Base-by-base conservation (phyloP, 768 basidiomycete species). In the Agrocybe chaxingu region DNA sequence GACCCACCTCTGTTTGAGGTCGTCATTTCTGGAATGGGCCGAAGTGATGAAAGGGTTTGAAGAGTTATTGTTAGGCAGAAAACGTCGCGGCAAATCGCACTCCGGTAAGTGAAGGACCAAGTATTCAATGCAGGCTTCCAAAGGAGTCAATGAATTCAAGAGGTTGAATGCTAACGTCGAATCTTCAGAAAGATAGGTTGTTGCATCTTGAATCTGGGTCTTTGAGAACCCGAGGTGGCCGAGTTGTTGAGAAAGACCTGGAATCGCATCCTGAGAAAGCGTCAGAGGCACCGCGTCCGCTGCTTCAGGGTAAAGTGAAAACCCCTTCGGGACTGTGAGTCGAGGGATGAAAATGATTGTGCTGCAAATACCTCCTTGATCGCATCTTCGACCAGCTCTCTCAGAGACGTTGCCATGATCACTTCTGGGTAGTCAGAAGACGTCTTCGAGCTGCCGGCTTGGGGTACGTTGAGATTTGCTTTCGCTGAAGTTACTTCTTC, bases 101-200 rank as follows among this genome's bases (percentile, higher is more conserved):
- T 98, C 94, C 0, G 93, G 88, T 4, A 89, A 63, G 58, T 90
- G 81, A 16, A 96, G 74, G 40, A 96, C 76, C 2, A 97, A 75
- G 68, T 91, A 92, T 57, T 93, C 89, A 40, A 94, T 85, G 45
- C 83, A 82, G 0, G 92, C 89, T 62, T 92, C 84, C 10, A 92
- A 66, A 4, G 86, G 80, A 4, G 81, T 73, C 2, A 84, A 65
- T 5, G 79, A 72, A 6, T 63, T 66, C 32, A 93, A 71, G 10
- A 96, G 74, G 35, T 79, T 81, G 12, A 80, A 74, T 4, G 81
- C 71, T n/a, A 87, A 68, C 3, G 77, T 64, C 8, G 85, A 86
- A 10, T 82, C 72, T 11, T 67, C 57, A 4, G 81, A 77, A 9
- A 92, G 68, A 42, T 82, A 82, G n/a, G 73, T 74, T 31, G 78